Base-by-base conservation (phyloP, 1,284 basidiomycete species). In the Apiotrichum akiyoshidainum region DNA sequence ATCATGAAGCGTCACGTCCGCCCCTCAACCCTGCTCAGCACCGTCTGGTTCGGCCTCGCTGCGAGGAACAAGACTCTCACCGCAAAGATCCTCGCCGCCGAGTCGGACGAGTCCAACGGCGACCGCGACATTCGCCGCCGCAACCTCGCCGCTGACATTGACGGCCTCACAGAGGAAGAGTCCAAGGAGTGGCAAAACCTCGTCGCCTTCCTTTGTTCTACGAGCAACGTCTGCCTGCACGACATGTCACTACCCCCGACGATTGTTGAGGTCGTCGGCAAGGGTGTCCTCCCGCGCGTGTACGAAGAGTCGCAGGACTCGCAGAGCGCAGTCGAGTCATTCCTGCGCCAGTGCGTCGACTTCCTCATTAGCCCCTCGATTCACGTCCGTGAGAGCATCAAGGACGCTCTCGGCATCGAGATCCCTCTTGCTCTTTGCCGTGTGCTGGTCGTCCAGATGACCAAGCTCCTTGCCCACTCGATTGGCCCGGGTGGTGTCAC, bases 101-200 rank as follows among this genome's bases (percentile, higher is more conserved):
- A 73, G 37, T 52, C 60, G 3, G 64, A 65, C 42, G 57, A 58
- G 12, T 55, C 59, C 4, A 51, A 34, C 21, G 61, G 57, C 12
- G 61, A 65, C 14, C 61, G 66, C 12, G 67, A 69, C 19, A 52
- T 58, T 7, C 56, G 66, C 10, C 60, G 71, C 5, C 57, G 69
- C 16, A 68, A 60, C 33, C 57, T 73, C 46, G 65, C 67, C 2
- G 68, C 63, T 1, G 71, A 72, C 35, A 72, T 74, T 34, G 72
- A 70, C 5, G 73, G 71, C 8, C 59, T 75, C 22, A 54, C 53
- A n/a, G 66, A 71, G 86, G 89, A 92, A 19, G 83, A 86, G 61
- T 84, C 86, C 45, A 83, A 83, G 59, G 73, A 92, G 65, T 96
- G 92, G 92, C 88, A 92, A 70, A 92, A 95, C 73, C 80, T 92